Base-by-base conservation (phyloP, 768 basidiomycete genomes). In the Suillus occidentalis region DNA sequence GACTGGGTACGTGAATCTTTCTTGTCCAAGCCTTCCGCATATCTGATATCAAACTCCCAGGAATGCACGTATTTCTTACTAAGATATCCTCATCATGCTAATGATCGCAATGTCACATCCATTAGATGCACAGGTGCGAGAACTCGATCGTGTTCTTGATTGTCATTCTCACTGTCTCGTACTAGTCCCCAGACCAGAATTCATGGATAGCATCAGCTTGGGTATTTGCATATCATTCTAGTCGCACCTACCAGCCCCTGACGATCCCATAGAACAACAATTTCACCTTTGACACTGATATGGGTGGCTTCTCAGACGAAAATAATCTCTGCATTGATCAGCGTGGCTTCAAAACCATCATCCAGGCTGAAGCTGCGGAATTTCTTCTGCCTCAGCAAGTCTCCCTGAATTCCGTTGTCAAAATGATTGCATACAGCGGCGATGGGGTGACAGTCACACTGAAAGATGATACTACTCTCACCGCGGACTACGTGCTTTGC, bases 131-230 rank as follows among this genome's bases (percentile, higher is more conserved):
- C 74, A 76, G 74, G 76, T 73, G 63, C n/a, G 71, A 12, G 8
- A 22, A 43, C 4, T 4, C 8, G 6, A 55, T 4, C 37, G 16
- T 14, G 34, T 3, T 1, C 52, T 34, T 36, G 12, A 0, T 4
- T 20, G 22, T 16, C 10, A 55, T 5, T 10, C 58, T 64, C 65
- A 81, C 64, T 80, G 63, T 81, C 81, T 69, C 81, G 78, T 77
- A 85, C 80, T 45, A 89, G 69, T 80, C 85, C 4, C 89, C 89
- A 1, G 87, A 87, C 39, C 81, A 88, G 71, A 85, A 84, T 0
- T 89, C 88, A 0, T 84, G 84, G 79, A 76, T 89, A 25, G 86
- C 87, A n/a, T 82, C 86, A 6, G 81, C 87, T 25, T 86, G 86
- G 87, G 89, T 87, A 73, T 59, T 77, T 52, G 2, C 5, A 31